Base-by-base conservation (phyloP, 2,329 filamentous ascomycete genomes). In the Verticillium tricorpus region DNA sequence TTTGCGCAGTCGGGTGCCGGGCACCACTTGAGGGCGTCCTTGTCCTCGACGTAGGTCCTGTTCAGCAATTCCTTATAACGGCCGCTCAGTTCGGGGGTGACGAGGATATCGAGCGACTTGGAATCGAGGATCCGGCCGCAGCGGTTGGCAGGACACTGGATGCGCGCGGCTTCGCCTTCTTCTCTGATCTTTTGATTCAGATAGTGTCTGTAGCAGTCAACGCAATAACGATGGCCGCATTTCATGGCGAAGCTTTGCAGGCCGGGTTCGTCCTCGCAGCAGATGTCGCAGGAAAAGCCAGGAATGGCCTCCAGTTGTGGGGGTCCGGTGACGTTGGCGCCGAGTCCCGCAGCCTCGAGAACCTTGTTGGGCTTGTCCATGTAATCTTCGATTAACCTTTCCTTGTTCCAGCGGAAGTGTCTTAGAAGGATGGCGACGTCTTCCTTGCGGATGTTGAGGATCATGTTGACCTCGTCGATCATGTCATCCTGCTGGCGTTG, bases 1-100 rank as follows among this genome's bases (percentile, higher is more conserved):
- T 95, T 98, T 69, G 91, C 86, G 76, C 95, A 99, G 74, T 99
- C 94, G n/a, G 95, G 95, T 1, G 94, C 94, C 0, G 95, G 95
- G 74, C 95, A 99, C 95, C 95, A 99, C 74, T 96, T 97, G 63
- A 98, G 85, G 61, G 89, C 90, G 62, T 97, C 93, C 76, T 93
- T 97, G 76, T 99, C 94, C 75, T 99, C 95, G 63, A 99, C 95
- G 71, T 97, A 99, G 7, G 93, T 97, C 68, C 95, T 85, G 71
- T 91, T 97, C 37, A 99, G 87, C 17, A 99, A 84, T 68, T 91
- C 88, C 66, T 91, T 87, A 72, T 99, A 99, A 67, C 93, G 80
- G 58, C 74, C 80, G 31, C 76, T 78, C 31, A 89, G 72, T 6
- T 87, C 83, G 1, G 77, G 64, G 0, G 83, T 80, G 25, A 89